phyloP scores from a whole-genome alignment of 139 green algal genomes.

The Microglena sp. region DNA sequence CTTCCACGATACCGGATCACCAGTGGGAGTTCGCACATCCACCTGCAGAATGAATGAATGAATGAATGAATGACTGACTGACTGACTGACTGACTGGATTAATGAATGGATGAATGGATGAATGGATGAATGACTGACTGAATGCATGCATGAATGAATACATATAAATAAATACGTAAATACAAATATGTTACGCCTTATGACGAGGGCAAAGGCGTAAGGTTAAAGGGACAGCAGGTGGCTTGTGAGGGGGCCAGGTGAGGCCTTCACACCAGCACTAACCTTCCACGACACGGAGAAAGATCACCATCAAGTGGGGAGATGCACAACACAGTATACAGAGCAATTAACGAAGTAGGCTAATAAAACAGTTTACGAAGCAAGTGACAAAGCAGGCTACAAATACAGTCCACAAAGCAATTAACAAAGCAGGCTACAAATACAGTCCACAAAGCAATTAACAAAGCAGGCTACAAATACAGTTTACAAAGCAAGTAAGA shows the following conservation, averaged over 20 bases:
- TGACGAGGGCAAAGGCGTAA: neutral
- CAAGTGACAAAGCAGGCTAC: too few species aligned
- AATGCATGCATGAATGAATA: neutral
- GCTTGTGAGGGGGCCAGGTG: conserved; percentile 63
- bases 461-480: too few species aligned
- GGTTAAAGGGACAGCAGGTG: neutral
- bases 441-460: too few species aligned
- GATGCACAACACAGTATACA: too few species aligned
- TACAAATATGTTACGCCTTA: too few species aligned
- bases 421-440: too few species aligned
- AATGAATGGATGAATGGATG: neutral
- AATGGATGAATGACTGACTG: neutral
- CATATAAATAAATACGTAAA: neutral
- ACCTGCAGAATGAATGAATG: conserved; percentile 15
- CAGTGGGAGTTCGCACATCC: conserved; percentile 48
- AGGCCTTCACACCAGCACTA: conserved; percentile 81
- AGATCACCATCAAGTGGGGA: too few species aligned
- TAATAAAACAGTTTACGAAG: too few species aligned
- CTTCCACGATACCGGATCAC: conserved; percentile 39
- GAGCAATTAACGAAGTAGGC: too few species aligned
- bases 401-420: too few species aligned
- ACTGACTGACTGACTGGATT: neutral
- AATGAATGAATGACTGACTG: neutral
- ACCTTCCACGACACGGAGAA: conserved; percentile 60
- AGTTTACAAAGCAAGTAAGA: too few species aligned